Percentiles rank a stretch among this genome's conserved stretches.
Evolutionary conservation across 768 basidiomycete genomes (phyloP).

Genomic region (Agrocybe chaxingu): DNA sequence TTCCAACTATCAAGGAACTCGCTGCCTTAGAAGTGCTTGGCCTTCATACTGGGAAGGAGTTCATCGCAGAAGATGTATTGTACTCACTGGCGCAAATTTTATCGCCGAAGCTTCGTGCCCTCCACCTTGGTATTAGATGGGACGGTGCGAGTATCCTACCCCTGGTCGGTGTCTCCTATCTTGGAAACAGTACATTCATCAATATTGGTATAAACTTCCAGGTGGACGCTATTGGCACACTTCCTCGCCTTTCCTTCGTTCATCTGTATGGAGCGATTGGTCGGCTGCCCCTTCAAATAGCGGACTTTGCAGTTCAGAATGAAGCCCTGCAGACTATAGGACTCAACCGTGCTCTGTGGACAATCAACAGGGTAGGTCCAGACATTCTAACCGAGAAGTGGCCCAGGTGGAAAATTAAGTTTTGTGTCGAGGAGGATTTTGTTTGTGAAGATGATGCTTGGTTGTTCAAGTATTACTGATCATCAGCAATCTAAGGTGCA

Average conservation of each 20-base stretch:
- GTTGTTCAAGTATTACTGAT: slow-evolving; percentile 35
- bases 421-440: slow-evolving; percentile 36
- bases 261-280: slow-evolving; percentile 31
- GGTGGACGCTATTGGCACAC: slow-evolving; percentile 24
- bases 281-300: slow-evolving; percentile 28
- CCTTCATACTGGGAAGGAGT: slow-evolving; percentile 31
- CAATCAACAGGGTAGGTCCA: slow-evolving; percentile 27
- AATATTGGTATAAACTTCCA: slow-evolving; percentile 3
- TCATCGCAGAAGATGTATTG: slow-evolving; percentile 22
- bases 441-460: slow-evolving; percentile 31
- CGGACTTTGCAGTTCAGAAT: slow-evolving; percentile 32
- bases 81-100: slow-evolving; percentile 21
- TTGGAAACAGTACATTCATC: too few species aligned
- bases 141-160: slow-evolving; percentile 20
- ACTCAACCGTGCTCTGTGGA: slow-evolving; percentile 35
- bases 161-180: slow-evolving; percentile 19
- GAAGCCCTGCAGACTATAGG: slow-evolving; percentile 30
- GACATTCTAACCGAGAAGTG: slow-evolving; percentile 28
- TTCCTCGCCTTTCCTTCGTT: slow-evolving; percentile 31
- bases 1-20: slow-evolving; percentile 23
- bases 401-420: slow-evolving; percentile 39
- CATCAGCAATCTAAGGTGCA: slow-evolving; percentile 1
- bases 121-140: slow-evolving; percentile 37
- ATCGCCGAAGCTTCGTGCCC: slow-evolving; percentile 27
- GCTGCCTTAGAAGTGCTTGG: slow-evolving; percentile 32